Conservation (phyloP, 257 asterid species). For the Solanum phureja region DNA sequence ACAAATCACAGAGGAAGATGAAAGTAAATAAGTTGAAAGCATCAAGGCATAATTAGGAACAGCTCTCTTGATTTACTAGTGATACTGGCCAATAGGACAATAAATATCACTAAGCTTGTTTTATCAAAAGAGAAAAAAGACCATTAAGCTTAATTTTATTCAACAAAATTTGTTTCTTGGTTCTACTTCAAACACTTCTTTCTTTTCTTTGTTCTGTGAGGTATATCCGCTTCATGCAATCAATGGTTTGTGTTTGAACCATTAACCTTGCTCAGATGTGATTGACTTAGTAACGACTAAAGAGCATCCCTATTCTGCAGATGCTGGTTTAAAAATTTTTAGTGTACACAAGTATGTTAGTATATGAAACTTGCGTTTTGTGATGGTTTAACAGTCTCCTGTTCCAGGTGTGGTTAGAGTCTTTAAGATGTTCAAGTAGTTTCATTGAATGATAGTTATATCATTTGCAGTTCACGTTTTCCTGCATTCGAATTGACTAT, state of each 20-base stretch:
- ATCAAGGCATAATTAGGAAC: not conserved
- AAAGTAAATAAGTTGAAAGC: not conserved
- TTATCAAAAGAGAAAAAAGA: not conserved
- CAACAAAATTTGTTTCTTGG: not conserved
- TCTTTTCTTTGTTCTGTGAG: not conserved
- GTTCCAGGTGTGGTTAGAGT: not conserved
- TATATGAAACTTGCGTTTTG: not conserved
- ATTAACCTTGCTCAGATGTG: not conserved
- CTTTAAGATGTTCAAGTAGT: not conserved
- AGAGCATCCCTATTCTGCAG: not conserved
- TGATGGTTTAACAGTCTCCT: not conserved
- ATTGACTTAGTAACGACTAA: not conserved
- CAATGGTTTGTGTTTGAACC: not conserved
- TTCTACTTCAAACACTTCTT: not conserved
- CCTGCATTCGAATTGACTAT: not conserved
- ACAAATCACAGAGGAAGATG: not conserved
- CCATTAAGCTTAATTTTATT: not conserved
- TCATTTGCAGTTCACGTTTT: not conserved
- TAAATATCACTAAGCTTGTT: not conserved
- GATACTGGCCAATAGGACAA: not conserved
- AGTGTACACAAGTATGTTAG: not conserved
- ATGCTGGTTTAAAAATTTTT: not conserved
- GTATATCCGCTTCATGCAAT: not conserved
- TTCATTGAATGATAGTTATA: not conserved
- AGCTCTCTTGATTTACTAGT: not conserved